Evolutionary conservation across 441 rosid species (phyloP), one percentile per base, ranked within the genome.

Genomic region (Pelargonium fulgidum): DNA sequence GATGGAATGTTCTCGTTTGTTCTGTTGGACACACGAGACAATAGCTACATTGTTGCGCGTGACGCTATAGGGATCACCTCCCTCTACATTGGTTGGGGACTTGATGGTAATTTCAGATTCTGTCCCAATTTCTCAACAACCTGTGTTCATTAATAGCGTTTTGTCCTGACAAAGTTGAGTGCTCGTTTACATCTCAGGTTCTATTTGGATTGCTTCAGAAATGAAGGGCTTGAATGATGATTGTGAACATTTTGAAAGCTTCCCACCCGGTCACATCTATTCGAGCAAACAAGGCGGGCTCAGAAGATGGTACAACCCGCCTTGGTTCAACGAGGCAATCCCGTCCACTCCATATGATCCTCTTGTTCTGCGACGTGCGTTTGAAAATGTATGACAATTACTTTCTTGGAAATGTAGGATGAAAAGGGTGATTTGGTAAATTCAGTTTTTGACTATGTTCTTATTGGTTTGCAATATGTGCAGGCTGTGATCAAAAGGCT

Each of bases 1-100:
- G 97, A 95, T 73, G 99, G 99, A 58, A 92, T 95, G 98, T 95
- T 95, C 84, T 92, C 98, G 26, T 95, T 95, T 79, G 98, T 95
- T 56, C 91, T 95, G 68, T 94, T 89, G 65, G 92, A 95, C 74
- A 88, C 95, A 4, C 92, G 86, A 47, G 89, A 88, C 84, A 89
- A 86, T 76, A 90, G 92, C 80, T 95, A 85, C 79, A 89, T 92
- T 75, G 99, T 95, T 54, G 98, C 97, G 44, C 86, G 97, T 72
- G 99, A 95, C 76, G 90, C 96, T 68, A 84, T 95, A 70, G 98
- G 99, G 52, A 84, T 95, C 62, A 83, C 88, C 26, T 95, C 99
- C 33, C 96, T 95, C 65, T 92, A 95, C 82, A 79, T 95, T 65
- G 99, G 99, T 11, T 95, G 99, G 99, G 99, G 98, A 80, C 86